Evolutionary conservation across 73 alveolate species (phyloP), one percentile per base, ranked within the genome.

Genomic region (Paramecium biaurelia): DNA sequence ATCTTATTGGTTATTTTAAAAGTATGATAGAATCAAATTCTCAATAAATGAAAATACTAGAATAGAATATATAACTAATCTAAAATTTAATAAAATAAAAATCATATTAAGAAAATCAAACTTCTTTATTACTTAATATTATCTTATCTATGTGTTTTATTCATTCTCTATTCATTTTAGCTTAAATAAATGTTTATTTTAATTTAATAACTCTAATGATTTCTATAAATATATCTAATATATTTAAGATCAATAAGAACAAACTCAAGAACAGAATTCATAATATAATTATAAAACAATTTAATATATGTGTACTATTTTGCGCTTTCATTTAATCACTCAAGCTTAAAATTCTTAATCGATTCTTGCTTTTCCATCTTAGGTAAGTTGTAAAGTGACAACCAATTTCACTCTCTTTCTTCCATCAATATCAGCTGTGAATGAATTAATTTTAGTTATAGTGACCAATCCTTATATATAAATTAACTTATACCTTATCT

Each of bases 321-420:
- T 26, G 84, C 84, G 41, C 84, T 63, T 12, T 72, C 86, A 72
- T 72, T 35, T 72, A 72, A 34, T 35, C 58, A 35, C 86, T 79
- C 90, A 79, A 35, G 56, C 56, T 11, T 47, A 20, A 12, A 79
- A 45, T 79, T 79, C 90, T 79, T 79, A 47, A 79, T 79, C 90
- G 72, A 79, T 79, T 47, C 90, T 79, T 24, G 45, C 28, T 34
- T 41, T 42, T 21, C 90, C 90, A 24, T 79, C 90, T 14, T 32
- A 26, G 32, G 90, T 79, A 63, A 79, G 76, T 79, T 32, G 41
- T 26, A 79, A 47, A 57, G 32, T 43, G 70, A 79, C 45, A 30
- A 79, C 74, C 90, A 79, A 79, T 45, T 79, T 79, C 70, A 79
- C 90, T 79, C 90, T 79, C 72, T 79, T 79, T 79, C 90, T 79